Base-by-base conservation (phyloP, 306 rosid genomes). In the Corylus americana region DNA sequence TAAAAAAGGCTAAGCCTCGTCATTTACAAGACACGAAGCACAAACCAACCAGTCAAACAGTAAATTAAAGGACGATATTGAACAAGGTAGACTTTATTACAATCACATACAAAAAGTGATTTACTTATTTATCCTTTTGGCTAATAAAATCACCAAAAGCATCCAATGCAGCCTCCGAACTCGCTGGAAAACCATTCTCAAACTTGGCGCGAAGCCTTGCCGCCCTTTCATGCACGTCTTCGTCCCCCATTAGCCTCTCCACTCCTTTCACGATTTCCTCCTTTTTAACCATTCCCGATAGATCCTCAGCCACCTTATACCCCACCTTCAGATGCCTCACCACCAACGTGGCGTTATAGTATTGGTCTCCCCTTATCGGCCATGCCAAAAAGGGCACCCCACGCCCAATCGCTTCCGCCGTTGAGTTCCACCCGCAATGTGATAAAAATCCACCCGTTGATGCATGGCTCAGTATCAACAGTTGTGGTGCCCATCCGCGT, bases 401-500 rank as follows among this genome's bases (percentile, higher is more conserved):
- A 12, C 85, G 85, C 58, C 86, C 95, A 0, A 92, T 72, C 35
- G 91, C 93, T 61, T 92, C 95, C 71, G 85, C 70, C 0, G 97
- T 90, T 0, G 95, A 92, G 70, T 92, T 92, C 97, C 95, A 92
- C 9, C 95, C 95, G 64, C 93, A 90, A 0, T 92, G 97, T 0
- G 97, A 87, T 3, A 92, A 71, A 37, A 90, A 92, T 7, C 93
- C 95, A 31, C 95, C 95, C 1, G 92, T 92, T 4, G 97, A 90
- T 29, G 81, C 86, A 31, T 90, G 95, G 61, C 89, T 87, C 61
- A 92, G 88, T 55, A 92, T 92, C 82, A 92, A 14, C 55, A 92
- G n/a, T 9, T 90, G 97, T 8, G 97, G 97, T 1, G 95, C 97
- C 95, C 95, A 92, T 0, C 95, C 97, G 0, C 68, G n/a, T 81